Evolutionary conservation across 1,284 basidiomycete species (phyloP), one percentile per base, ranked within the genome.

Genomic region (Stygiomarasmius scandens): DNA sequence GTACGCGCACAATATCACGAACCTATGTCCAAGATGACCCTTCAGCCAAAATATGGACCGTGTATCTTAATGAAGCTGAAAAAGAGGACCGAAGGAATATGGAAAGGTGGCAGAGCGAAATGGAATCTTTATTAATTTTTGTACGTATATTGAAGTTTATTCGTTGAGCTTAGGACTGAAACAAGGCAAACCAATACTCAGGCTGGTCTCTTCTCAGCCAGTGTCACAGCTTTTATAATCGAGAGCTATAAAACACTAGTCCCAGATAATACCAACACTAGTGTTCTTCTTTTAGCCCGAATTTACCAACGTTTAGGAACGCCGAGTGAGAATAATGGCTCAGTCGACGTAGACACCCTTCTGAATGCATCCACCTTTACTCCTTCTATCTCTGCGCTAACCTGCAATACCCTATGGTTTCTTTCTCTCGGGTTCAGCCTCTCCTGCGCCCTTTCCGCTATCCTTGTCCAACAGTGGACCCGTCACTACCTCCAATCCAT

Each of bases 161-260:
- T 32, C 29, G 12, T 32, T 12, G 5, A 12, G 6, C 12, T 32
- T 12, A 5, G 12, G 29, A 6, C 29, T 32, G 29, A 32, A 12
- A 32, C 12, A 12, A 32, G 12, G 6, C 5, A 19, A 16, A 52
- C 19, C 9, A 5, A 22, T 23, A 32, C n/a, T 14, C 49, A 76
- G 74, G 72, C 78, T 49, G 78, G 77, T 65, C 67, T 81, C 4
- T 80, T 80, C 60, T 79, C 78, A 45, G 76, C 75, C 1, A 76
- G 74, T 32, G 63, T 79, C 46, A 78, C 78, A 2, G 69, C 77
- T 1, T 79, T 81, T 58, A 69, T 79, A 49, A 67, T 79, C n/a
- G 73, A 79, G 56, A 75, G 74, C 56, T 75, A 75, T 61, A 67
- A 71, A 50, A 67, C 63, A 10, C 68, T 80, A 16, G 64, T 64